A percentile compares a stretch with the other conserved stretches of the same genome.
Conservation (phyloP, 768 basidiomycete species). For the Rhodotorula sphaerocarpa region DNA sequence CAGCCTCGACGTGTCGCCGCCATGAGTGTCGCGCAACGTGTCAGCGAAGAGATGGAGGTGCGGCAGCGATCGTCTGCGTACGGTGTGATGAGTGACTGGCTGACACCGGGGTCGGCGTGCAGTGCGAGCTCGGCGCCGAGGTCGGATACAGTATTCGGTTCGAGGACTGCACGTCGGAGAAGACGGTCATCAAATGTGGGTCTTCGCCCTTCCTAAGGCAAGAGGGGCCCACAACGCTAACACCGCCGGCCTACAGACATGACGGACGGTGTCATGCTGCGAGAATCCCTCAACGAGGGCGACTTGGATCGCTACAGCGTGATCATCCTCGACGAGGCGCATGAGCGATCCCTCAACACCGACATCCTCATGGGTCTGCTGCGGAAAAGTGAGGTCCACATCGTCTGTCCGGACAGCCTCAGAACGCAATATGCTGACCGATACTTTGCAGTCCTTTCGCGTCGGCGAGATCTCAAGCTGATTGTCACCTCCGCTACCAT, state of each 20-base stretch:
- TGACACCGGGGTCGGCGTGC: conserved; percentile 43
- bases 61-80: conserved; percentile 31
- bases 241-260: conserved; percentile 55
- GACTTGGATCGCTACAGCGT: conserved; percentile 93
- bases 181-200: conserved; percentile 95
- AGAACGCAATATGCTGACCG: not conserved
- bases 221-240: not conserved
- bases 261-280: conserved; percentile 97
- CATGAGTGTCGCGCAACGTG: conserved; percentile 99
- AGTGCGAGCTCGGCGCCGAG: conserved; percentile 72
- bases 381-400: conserved; percentile 63
- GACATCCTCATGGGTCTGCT: conserved; percentile 96
- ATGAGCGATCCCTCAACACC: conserved; percentile 92
- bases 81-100: not conserved
- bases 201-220: conserved; percentile 11
- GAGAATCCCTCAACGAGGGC: conserved; percentile 97
- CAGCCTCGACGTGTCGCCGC: conserved; percentile 98
- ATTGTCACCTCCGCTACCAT: conserved; percentile 99
- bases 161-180: conserved; percentile 88
- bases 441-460: conserved; percentile 64
- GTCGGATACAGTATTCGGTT: conserved; percentile 99
- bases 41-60: conserved; percentile 98
- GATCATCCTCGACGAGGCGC: conserved; percentile 97
- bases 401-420: conserved; percentile 5
- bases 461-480: conserved; percentile 84